phyloP scores from a whole-genome alignment of 2,329 filamentous ascomycete species.

The Calonectria pteridis region DNA sequence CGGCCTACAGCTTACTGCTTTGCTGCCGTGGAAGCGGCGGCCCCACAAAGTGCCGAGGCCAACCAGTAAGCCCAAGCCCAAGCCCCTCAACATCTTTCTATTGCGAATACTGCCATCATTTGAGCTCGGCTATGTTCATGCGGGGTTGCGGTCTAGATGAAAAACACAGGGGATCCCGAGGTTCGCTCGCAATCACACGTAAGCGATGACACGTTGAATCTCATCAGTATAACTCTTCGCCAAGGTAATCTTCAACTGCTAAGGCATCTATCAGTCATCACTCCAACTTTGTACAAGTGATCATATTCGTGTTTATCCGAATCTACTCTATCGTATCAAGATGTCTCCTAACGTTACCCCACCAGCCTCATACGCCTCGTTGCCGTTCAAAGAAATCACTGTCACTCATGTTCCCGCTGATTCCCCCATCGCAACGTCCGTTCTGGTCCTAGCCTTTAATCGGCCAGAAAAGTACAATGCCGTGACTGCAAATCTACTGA shows the following conservation, averaged over 20 bases:
- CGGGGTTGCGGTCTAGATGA: neutral
- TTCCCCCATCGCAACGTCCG: constrained; percentile 10
- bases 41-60: neutral
- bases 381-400: constrained; percentile 10
- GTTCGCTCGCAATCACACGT: neutral
- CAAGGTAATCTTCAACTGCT: neutral
- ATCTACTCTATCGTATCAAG: neutral
- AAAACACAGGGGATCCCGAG: neutral
- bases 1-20: neutral
- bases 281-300: neutral
- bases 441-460: constrained; percentile 66
- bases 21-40: neutral
- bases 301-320: neutral
- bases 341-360: neutral
- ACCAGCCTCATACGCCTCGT: constrained; percentile 3
- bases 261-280: neutral
- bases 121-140: neutral
- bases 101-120: neutral
- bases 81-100: neutral
- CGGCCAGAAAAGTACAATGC: constrained; percentile 67
- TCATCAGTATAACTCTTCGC: neutral
- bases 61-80: neutral
- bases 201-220: neutral
- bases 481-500: constrained; percentile 59
- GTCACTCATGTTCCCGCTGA: constrained; percentile 10